Conservation (phyloP, 352 stramenopile species). For the Aphanomyces cochlioides region DNA sequence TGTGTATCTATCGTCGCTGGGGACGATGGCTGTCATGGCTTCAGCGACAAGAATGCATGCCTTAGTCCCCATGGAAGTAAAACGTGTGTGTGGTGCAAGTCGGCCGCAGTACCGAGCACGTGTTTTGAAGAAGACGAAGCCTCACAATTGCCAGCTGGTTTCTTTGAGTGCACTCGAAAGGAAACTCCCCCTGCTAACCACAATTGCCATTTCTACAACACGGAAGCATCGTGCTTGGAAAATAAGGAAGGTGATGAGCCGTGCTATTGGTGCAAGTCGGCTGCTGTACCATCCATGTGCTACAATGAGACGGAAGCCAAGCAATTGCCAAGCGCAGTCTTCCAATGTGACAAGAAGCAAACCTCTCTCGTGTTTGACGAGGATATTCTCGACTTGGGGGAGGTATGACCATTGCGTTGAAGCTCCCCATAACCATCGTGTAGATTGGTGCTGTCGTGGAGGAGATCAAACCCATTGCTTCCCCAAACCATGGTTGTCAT, state of each 20-base stretch:
- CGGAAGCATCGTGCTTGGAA: constrained; percentile 47
- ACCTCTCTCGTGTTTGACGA: constrained; percentile 1
- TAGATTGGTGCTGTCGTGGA: background rate
- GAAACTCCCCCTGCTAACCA: background rate
- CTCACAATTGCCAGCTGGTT: constrained; percentile 49
- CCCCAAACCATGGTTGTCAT: constrained; percentile 46
- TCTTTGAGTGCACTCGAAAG: constrained; percentile 69
- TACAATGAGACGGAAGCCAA: constrained; percentile 64
- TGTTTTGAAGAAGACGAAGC: constrained; percentile 77
- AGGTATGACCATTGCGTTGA: background rate
- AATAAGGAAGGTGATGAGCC: constrained; percentile 34
- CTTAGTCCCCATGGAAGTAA: constrained; percentile 37
- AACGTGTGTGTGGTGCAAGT: constrained; percentile 64
- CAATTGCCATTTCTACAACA: constrained; percentile 48
- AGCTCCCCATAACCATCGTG: background rate
- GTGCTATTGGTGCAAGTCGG: constrained; percentile 72
- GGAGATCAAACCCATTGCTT: background rate
- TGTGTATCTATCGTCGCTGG: background rate
- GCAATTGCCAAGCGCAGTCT: constrained; percentile 61
- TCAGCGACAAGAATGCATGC: constrained; percentile 48
- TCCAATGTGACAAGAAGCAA: constrained; percentile 55
- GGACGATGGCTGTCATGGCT: constrained; percentile 45
- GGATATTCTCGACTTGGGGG: constrained; percentile 4
- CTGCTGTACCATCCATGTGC: constrained; percentile 71
- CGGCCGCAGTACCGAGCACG: constrained; percentile 65